Conservation (phyloP, 306 rosid genomes). For the Cicer judaicum region DNA sequence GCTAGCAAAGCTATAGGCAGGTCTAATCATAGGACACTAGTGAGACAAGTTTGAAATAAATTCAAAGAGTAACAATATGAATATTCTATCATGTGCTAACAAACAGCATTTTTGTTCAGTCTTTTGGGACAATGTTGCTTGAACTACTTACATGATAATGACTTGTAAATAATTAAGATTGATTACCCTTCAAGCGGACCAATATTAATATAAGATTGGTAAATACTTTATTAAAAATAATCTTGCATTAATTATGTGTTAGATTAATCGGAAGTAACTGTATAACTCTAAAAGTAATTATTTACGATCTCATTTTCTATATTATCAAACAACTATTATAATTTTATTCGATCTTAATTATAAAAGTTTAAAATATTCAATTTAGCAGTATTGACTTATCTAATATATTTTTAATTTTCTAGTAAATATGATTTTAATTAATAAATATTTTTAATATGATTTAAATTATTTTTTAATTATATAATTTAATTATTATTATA, state of each 20-base stretch:
- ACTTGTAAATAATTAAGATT: conserved; percentile 7
- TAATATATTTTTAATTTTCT: no score
- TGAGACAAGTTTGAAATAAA: conserved; percentile 44
- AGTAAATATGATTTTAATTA: no score
- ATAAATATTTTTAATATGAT: no score
- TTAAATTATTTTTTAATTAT: no score
- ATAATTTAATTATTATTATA: no score
- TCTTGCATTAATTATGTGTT: neutral
- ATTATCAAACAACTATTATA: no score
- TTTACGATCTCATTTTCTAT: no score
- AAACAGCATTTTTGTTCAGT: conserved; percentile 20
- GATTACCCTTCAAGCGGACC: neutral
- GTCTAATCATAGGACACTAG: conserved; percentile 38
- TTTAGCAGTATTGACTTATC: neutral
- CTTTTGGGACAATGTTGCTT: conserved; percentile 41
- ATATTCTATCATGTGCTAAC: conserved; percentile 31
- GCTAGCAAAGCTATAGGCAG: conserved; percentile 36
- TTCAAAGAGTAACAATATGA: conserved; percentile 23
- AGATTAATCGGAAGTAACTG: neutral
- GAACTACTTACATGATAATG: conserved; percentile 38
- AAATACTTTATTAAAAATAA: neutral
- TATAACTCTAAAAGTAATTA: neutral
- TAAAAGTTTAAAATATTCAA: neutral
- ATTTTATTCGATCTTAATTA: neutral
- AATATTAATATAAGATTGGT: neutral